Evolutionary conservation across 805 yeast species (phyloP), one percentile per base, ranked within the genome.

Genomic region (Nakazawaea ishiwadae): DNA sequence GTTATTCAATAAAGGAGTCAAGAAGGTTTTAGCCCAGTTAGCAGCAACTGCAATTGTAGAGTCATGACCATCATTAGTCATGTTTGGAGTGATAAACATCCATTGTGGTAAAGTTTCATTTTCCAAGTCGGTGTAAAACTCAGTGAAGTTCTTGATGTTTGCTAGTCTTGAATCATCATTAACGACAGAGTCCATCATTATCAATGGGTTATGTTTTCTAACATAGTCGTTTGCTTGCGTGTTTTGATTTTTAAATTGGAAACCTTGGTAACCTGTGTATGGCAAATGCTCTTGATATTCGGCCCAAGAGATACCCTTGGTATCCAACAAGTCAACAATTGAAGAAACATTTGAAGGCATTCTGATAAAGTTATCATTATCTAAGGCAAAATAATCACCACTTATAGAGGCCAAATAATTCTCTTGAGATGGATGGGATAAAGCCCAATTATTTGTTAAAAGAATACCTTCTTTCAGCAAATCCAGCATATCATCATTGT

Each of bases 401-500:
- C 66, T 69, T 41, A 64, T 73, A 40, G 75, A 55, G 31, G 73
- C 73, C 42, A 73, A 51, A 54, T 72, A 72, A 60, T 74, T 74
- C 49, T 78, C 77, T 63, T 73, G 73, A 6, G 79, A 72, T 44
- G 78, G 77, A 52, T 71, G 75, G 40, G 76, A 68, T 24, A 72
- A 51, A 30, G 71, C 69, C 66, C 73, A 73, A 64, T 74, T 73
- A 65, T 74, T 74, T 57, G 59, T 62, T 50, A 74, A 60, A 33
- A 60, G 54, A 42, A 71, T 60, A 55, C 77, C 79, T 43, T 68
- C 53, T 49, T 60, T 42, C 20, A 70, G 68, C 41, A 73, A 60
- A 53, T 62, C 60, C 52, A 60, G 58, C 50, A 74, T 55, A 40
- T 69, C 71, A 8, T 62, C 55, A 52, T 72, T 64, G 49, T 61